Evolutionary conservation across 129 eudicot species (phyloP).

Genomic region (Scalesia atractyloides): DNA sequence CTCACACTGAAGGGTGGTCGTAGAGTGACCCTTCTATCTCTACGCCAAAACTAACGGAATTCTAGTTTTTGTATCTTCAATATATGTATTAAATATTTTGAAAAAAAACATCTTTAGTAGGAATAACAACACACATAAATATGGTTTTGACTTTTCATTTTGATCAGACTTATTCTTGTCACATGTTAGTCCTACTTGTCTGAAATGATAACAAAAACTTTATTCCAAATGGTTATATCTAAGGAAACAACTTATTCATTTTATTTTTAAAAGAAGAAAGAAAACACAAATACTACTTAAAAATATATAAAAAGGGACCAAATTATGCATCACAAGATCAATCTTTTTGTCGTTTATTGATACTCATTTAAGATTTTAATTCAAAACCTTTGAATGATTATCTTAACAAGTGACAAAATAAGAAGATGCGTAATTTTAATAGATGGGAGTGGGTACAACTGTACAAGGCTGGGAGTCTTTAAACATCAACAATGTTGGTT

Average conservation of each 20-base stretch:
- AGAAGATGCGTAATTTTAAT: not conserved
- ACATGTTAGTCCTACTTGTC: not conserved
- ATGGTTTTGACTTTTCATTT: not conserved
- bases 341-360: not conserved
- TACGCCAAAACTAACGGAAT: no score
- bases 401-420: not conserved
- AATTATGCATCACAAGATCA: not conserved
- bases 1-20: no score
- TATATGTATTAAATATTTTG: no score
- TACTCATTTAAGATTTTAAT: not conserved
- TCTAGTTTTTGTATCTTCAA: no score
- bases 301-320: no score
- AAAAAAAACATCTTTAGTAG: no score
- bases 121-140: no score
- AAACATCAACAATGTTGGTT: not conserved
- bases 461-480: not conserved
- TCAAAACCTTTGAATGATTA: not conserved
- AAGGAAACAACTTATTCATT: not conserved
- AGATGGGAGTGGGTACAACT: constrained; percentile 10
- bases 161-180: not conserved
- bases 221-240: not conserved
- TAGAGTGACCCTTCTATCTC: no score
- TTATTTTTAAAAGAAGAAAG: no score
- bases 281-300: not conserved
- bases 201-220: not conserved